These are phyloP conservation scores for Beauveria scarabaeidicola DNA, from an alignment of 2,329 filamentous ascomycete species.

Conservation along the genomic window DNA sequence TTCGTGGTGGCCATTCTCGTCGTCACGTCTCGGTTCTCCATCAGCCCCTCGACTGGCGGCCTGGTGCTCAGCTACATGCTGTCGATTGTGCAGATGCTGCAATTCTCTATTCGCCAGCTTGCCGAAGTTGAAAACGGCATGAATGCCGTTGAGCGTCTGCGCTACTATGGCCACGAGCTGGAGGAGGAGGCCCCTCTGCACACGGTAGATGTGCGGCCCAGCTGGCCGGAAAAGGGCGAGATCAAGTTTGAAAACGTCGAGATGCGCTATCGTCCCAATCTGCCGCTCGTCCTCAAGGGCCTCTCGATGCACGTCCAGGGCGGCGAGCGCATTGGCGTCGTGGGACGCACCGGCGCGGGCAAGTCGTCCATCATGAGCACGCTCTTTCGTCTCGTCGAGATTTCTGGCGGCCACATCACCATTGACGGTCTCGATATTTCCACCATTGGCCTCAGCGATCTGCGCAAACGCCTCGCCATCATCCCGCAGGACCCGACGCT, in stretches of 20 bases:
- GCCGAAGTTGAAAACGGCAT: slow-evolving; percentile 97
- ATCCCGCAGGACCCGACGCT: slow-evolving; percentile 80
- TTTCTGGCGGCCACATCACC: slow-evolving; percentile 52
- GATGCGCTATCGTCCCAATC: slow-evolving; percentile 66
- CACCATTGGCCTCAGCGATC: slow-evolving; percentile 64
- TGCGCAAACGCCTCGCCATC: slow-evolving; percentile 69
- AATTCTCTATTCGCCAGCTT: slow-evolving; percentile 87
- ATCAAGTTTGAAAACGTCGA: slow-evolving; percentile 67
- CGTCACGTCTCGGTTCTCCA: slow-evolving; percentile 80
- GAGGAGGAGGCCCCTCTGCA: slow-evolving; percentile 85
- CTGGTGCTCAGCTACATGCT: slow-evolving; percentile 90
- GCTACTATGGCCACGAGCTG: slow-evolving; percentile 79
- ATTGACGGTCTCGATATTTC: slow-evolving; percentile 63
- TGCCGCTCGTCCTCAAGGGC: slow-evolving; percentile 65
- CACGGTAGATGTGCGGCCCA: slow-evolving; percentile 59
- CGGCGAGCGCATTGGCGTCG: slow-evolving; percentile 73
- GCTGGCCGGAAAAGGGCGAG: slow-evolving; percentile 82
- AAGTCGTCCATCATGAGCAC: slow-evolving; percentile 80
- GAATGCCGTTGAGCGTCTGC: slow-evolving; percentile 88
- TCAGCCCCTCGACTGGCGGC: slow-evolving; percentile 76
- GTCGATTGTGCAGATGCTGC: slow-evolving; percentile 87
- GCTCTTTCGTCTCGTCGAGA: slow-evolving; percentile 66
- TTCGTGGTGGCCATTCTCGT: slow-evolving; percentile 86
- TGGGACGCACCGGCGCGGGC: slow-evolving; percentile 73
- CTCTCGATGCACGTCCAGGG: slow-evolving; percentile 63